Evolutionary conservation across 345 rosid genomes (phyloP).

Genomic region (Euphorbia lathyris): DNA sequence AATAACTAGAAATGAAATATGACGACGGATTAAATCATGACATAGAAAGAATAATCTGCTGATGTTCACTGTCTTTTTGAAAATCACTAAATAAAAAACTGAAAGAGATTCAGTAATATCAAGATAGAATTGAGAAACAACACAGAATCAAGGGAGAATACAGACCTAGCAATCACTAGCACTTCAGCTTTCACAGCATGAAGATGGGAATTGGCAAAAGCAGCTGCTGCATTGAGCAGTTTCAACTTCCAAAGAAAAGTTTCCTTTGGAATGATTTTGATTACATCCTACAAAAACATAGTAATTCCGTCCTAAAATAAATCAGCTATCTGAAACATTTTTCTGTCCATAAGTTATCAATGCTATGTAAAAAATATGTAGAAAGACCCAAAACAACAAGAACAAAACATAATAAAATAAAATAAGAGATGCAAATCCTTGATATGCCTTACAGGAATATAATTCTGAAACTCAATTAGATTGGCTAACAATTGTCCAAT

Average conservation of each 20-base stretch:
- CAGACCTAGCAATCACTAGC: slow-evolving; percentile 66
- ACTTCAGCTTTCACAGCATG: slow-evolving; percentile 85
- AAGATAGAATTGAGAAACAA: neutral
- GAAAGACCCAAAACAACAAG: neutral
- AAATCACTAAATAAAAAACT: neutral
- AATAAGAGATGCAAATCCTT: neutral
- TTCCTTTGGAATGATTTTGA: slow-evolving; percentile 59
- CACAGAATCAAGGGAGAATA: slow-evolving; percentile 5
- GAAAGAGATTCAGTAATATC: neutral
- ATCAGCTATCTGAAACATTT: neutral
- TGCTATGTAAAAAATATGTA: neutral
- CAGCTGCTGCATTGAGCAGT: slow-evolving; percentile 56
- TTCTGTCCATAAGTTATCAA: neutral
- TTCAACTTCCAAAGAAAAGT: slow-evolving; percentile 76
- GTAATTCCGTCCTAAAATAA: neutral
- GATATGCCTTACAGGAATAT: slow-evolving; percentile 51
- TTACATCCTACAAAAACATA: slow-evolving; percentile 37
- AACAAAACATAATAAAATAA: neutral
- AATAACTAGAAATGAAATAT: neutral
- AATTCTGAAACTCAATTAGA: slow-evolving; percentile 57
- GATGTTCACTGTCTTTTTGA: neutral
- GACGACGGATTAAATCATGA: neutral
- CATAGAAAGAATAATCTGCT: neutral
- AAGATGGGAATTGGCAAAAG: slow-evolving; percentile 75
- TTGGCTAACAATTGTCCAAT: slow-evolving; percentile 46